These are phyloP conservation scores for Neophaeococcomyces aloes DNA, from an alignment of 2,329 filamentous ascomycete species.

Conservation along the genomic window DNA sequence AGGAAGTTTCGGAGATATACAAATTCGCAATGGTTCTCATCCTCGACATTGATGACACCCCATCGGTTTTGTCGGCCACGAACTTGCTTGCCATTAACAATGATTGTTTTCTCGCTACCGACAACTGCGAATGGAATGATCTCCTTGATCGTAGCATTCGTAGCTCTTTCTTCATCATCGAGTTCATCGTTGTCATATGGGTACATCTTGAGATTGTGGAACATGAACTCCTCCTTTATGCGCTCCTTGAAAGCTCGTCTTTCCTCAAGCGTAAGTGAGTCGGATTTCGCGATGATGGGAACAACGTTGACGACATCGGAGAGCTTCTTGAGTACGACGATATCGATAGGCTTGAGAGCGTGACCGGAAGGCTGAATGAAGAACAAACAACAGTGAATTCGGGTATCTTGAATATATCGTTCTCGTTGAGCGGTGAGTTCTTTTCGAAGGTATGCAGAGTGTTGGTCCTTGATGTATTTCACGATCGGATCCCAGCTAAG, in stretches of 20 bases:
- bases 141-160: slow-evolving; percentile 95
- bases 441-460: slow-evolving; percentile 97
- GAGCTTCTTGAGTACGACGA: slow-evolving; percentile 98
- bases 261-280: slow-evolving; percentile 92
- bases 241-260: slow-evolving; percentile 93
- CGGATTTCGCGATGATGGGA: slow-evolving; percentile 95
- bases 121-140: slow-evolving; percentile 97
- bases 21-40: slow-evolving; percentile 99
- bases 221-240: slow-evolving; percentile 98
- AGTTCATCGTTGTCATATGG: slow-evolving; percentile 99
- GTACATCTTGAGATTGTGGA: slow-evolving; percentile 99
- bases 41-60: slow-evolving; percentile 99
- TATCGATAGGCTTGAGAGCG: slow-evolving; percentile 97
- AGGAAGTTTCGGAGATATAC: slow-evolving; percentile 97
- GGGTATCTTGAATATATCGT: slow-evolving; percentile 97
- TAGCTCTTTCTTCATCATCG: slow-evolving; percentile 85
- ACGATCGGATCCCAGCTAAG: slow-evolving; percentile 91
- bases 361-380: slow-evolving; percentile 99
- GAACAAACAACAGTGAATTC: slow-evolving; percentile 98
- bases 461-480: slow-evolving; percentile 99
- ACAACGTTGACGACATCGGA: slow-evolving; percentile 99
- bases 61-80: slow-evolving; percentile 97
- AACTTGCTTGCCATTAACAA: slow-evolving; percentile 94
- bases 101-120: slow-evolving; percentile 94
- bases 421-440: slow-evolving; percentile 98